A percentile compares a stretch with the other conserved stretches of the same genome.
These are phyloP conservation scores for Schizopora paradoxa DNA, from an alignment of 1,284 basidiomycete species.

Conservation along the genomic window DNA sequence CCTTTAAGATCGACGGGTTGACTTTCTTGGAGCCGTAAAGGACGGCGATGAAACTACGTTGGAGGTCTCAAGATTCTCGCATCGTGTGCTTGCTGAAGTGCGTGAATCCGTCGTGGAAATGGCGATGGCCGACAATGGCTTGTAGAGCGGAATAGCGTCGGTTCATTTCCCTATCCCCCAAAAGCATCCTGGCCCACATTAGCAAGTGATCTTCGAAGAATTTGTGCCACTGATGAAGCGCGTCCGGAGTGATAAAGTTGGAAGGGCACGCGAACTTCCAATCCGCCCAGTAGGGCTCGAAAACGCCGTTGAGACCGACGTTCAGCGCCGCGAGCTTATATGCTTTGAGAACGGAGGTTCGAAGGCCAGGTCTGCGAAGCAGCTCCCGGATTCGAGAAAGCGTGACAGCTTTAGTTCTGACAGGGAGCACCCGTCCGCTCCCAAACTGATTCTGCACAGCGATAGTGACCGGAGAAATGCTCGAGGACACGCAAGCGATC, in stretches of 20 bases:
- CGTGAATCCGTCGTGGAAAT: neutral
- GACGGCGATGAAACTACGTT: neutral
- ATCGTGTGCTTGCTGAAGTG: neutral
- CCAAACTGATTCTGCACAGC: neutral
- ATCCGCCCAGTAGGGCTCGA: constrained; percentile 10
- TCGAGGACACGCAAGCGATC: neutral
- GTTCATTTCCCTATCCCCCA: neutral
- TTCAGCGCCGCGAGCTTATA: constrained; percentile 2
- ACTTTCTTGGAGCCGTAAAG: neutral
- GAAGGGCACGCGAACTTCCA: constrained; percentile 5
- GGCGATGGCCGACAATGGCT: neutral
- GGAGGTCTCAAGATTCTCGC: neutral
- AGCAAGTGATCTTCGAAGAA: constrained; percentile 1
- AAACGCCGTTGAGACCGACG: constrained; percentile 5
- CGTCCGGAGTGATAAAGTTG: constrained; percentile 11
- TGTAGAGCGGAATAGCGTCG: neutral
- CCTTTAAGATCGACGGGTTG: neutral
- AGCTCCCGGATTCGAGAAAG: neutral
- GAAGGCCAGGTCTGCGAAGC: too few species aligned
- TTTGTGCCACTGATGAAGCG: constrained; percentile 5
- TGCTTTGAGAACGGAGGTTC: neutral
- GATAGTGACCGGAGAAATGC: neutral
- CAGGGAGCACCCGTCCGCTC: neutral
- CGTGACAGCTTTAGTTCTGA: neutral
- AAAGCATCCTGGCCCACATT: neutral